A percentile compares a stretch with the other conserved stretches of the same genome.
These are phyloP conservation scores for Candida glucosophila DNA, from an alignment of 1,139 yeast genomes.

Conservation along the genomic window DNA sequence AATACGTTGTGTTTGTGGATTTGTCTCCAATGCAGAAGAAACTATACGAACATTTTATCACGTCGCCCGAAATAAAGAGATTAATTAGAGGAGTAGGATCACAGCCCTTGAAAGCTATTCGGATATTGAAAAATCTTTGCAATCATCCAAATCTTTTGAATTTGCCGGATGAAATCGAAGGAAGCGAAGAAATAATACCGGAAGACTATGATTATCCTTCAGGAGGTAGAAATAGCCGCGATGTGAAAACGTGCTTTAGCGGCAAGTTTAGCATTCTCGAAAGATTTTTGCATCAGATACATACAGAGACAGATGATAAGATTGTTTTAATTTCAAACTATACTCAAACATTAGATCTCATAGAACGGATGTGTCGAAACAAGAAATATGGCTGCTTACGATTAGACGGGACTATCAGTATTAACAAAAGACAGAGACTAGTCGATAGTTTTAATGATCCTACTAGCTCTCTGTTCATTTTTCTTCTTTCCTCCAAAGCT, in stretches of 20 bases:
- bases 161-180: slow-evolving; percentile 69
- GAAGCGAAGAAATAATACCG: slow-evolving; percentile 59
- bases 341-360: slow-evolving; percentile 82
- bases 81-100: slow-evolving; percentile 65
- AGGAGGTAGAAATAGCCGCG: slow-evolving; percentile 38
- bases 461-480: slow-evolving; percentile 78
- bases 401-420: slow-evolving; percentile 87
- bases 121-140: slow-evolving; percentile 46
- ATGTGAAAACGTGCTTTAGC: slow-evolving; percentile 50
- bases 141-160: slow-evolving; percentile 51
- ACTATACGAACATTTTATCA: slow-evolving; percentile 66
- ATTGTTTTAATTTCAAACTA: slow-evolving; percentile 83
- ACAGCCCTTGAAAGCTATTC: slow-evolving; percentile 88
- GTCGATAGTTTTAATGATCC: slow-evolving; percentile 92
- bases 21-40: slow-evolving; percentile 69
- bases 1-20: slow-evolving; percentile 87
- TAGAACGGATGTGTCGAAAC: slow-evolving; percentile 75
- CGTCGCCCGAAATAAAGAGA: slow-evolving; percentile 71
- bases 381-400: slow-evolving; percentile 73
- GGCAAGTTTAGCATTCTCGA: slow-evolving; percentile 60
- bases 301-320: slow-evolving; percentile 75
- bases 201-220: slow-evolving; percentile 51
- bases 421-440: slow-evolving; percentile 85
- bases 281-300: slow-evolving; percentile 70
- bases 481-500: slow-evolving; percentile 87